These are phyloP conservation scores for Calophaca sinica DNA, from an alignment of 306 rosid species.

Conservation along the genomic window DNA sequence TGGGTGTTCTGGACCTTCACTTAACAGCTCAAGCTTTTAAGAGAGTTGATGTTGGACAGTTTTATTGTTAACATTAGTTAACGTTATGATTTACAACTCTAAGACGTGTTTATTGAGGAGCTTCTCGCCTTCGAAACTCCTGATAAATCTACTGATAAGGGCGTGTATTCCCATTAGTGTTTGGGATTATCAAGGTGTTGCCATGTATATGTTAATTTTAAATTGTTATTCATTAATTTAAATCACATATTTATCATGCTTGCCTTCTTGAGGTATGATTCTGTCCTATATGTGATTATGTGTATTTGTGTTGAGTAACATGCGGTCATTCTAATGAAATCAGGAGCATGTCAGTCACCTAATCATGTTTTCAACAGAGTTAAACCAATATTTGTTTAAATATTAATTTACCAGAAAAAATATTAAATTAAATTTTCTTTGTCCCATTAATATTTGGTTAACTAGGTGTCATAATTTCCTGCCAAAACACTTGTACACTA, in stretches of 20 bases:
- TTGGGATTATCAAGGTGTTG: background rate
- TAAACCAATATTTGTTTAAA: background rate
- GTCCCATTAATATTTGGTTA: constrained; percentile 3
- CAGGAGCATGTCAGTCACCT: constrained; percentile 20
- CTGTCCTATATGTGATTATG: constrained; percentile 27
- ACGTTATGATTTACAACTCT: background rate
- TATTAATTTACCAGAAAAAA: background rate
- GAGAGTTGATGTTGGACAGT: background rate
- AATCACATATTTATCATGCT: constrained; percentile 13
- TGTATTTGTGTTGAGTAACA: background rate
- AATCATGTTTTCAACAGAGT: constrained; percentile 14
- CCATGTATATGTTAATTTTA: constrained; percentile 1
- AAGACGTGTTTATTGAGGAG: background rate
- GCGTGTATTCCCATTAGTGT: background rate
- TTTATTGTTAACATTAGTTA: background rate
- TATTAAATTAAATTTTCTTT: background rate
- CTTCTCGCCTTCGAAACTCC: background rate
- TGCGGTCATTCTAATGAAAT: background rate
- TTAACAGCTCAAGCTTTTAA: background rate
- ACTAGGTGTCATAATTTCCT: constrained; percentile 21
- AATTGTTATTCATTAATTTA: background rate
- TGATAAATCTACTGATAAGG: background rate
- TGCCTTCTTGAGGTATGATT: constrained; percentile 5
- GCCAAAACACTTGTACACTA: background rate
- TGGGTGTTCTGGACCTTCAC: no score